Conservation (phyloP, 352 stramenopile species). For the Phytophthora pseudosyringae region DNA sequence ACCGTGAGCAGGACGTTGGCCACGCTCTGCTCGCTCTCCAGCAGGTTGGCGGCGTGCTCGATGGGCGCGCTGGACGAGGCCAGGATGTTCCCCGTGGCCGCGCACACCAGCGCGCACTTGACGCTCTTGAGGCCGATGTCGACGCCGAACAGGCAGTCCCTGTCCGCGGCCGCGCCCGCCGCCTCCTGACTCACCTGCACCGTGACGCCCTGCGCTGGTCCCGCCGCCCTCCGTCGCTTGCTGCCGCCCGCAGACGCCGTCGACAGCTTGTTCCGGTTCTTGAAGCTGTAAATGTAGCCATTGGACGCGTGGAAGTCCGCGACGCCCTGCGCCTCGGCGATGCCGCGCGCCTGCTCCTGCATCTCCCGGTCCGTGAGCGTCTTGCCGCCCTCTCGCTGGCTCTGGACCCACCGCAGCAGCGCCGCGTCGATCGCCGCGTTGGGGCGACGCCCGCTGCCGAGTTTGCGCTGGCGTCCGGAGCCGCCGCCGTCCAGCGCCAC, state of each 20-base stretch:
- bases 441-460: conserved; percentile 33
- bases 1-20: conserved; percentile 43
- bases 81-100: conserved; percentile 31
- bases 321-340: conserved; percentile 26
- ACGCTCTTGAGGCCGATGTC: conserved; percentile 74
- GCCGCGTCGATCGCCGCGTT: conserved; percentile 30
- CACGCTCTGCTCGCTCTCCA: conserved; percentile 40
- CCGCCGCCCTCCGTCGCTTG: conserved; percentile 5
- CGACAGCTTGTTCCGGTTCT: conserved; percentile 30
- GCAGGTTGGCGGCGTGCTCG: conserved; percentile 17
- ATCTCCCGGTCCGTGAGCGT: conserved; percentile 34
- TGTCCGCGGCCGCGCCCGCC: not conserved
- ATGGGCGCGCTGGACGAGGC: conserved; percentile 42
- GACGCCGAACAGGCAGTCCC: conserved; percentile 52
- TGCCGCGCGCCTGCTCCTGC: conserved; percentile 29
- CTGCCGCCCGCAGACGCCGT: not conserved
- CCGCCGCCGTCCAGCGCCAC: conserved; percentile 21
- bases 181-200: conserved; percentile 24
- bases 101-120: conserved; percentile 62
- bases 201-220: not conserved
- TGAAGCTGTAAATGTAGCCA: conserved; percentile 44
- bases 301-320: conserved; percentile 36
- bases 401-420: conserved; percentile 31
- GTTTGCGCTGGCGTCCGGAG: conserved; percentile 27
- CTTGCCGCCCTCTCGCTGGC: conserved; percentile 14